Percentiles rank a stretch among this genome's conserved stretches.
Evolutionary conservation across 2,329 filamentous ascomycete genomes (phyloP).

Genomic region (Trichoderma sp.): DNA sequence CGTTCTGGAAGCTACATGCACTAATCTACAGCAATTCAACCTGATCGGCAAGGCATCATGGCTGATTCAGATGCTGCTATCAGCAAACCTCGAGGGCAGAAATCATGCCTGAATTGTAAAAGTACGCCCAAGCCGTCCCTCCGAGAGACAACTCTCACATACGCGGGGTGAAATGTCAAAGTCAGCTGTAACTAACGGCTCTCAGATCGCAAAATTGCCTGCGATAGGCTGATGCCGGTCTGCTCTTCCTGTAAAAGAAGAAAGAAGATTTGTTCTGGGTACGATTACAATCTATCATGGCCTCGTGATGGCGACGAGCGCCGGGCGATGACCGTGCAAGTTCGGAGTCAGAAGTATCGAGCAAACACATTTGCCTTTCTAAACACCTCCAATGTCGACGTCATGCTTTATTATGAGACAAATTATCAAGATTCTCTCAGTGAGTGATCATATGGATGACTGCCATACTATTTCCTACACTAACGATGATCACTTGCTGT

Average conservation of each 20-base stretch:
- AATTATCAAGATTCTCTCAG: not conserved
- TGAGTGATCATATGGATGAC: not conserved
- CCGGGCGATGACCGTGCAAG: not conserved
- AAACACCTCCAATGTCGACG: constrained; percentile 5
- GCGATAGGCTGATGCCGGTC: constrained; percentile 3
- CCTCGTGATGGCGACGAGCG: constrained; percentile 13
- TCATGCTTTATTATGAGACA: constrained; percentile 5
- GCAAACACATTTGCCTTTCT: not conserved
- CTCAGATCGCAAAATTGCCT: constrained; percentile 18
- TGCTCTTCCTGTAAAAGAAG: constrained; percentile 18
- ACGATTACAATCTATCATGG: constrained; percentile 20
- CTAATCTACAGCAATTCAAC: not conserved
- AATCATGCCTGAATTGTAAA: constrained; percentile 18
- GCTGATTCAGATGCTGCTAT: not conserved
- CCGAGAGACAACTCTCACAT: not conserved
- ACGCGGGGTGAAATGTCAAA: not conserved
- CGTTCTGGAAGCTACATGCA: not conserved
- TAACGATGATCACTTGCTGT: not conserved
- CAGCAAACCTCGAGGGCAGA: not conserved
- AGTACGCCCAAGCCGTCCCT: not conserved
- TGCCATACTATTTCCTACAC: not conserved
- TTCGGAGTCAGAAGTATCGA: not conserved
- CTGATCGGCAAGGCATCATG: not conserved
- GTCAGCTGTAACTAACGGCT: not conserved
- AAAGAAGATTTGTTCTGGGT: constrained; percentile 17